Base-by-base conservation (phyloP, 1,139 yeast genomes). In the Suhomyces anneliseae region DNA sequence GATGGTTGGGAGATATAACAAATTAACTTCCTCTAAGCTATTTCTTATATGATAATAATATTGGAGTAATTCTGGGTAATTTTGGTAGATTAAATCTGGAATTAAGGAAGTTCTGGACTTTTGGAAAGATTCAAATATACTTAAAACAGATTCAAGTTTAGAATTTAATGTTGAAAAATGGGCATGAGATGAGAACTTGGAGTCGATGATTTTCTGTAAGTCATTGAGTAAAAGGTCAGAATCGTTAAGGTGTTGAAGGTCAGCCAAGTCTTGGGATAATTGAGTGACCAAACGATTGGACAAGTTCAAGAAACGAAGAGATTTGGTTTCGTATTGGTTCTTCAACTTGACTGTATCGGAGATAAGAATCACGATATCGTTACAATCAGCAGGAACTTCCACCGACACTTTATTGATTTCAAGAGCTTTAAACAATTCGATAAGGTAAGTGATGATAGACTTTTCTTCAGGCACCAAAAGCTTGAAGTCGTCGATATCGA, bases 401-500 rank as follows among this genome's bases (percentile, higher is more conserved):
- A 12, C 29, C 26, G 38, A 36, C 15, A 36, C 14, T 31, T 38
- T 38, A 14, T 38, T 37, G 38, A 63, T 49, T 59, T 65, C 85
- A 71, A 57, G 68, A 35, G 74, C 74, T 50, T 81, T 83, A 62
- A 78, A 83, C 84, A 87, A 82, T 57, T 83, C 82, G 27, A 85
- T 76, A n/a, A 83, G 66, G 58, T 81, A 84, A 14, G 85, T 78
- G 56, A 85, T 74, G n/a, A 85, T 70, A 39, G 85, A 78, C 53
- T 82, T 78, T 56, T 85, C 90, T 56, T 85, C 90, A 0, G 87
- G 87, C 27, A 70, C 73, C 26, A 69, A 59, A 11, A 71, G 68
- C 42, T 70, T 70, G 48, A 85, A 75, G 62, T 84, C 89, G 39
- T 82, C 86, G 1, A 74, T 76, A 48, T 83, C 87, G n/a, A 82